A percentile compares a stretch with the other conserved stretches of the same genome.
Conservation (phyloP, 768 basidiomycete genomes). For the Rhizopogon rudus region DNA sequence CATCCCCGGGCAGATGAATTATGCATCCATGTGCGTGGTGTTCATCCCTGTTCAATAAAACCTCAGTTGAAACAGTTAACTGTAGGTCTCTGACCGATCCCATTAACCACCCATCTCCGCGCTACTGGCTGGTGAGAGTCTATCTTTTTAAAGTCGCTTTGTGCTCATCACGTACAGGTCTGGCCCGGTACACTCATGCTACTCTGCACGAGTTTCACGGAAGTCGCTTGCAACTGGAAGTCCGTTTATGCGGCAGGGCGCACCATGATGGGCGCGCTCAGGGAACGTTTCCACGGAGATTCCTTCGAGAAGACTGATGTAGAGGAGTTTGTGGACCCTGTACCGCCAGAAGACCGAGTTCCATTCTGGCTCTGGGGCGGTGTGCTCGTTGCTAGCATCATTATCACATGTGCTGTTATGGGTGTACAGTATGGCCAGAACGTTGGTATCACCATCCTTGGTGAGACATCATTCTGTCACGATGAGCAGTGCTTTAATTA, state of each 20-base stretch:
- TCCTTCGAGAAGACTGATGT: conserved; percentile 10
- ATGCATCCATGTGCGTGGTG: conserved; percentile 11
- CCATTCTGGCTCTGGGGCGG: conserved; percentile 50
- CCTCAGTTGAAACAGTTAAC: not conserved
- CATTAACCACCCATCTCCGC: conserved; percentile 41
- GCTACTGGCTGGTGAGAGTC: conserved; percentile 46
- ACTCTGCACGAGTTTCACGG: conserved; percentile 39
- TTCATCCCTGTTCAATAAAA: not conserved
- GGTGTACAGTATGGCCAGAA: conserved; percentile 51
- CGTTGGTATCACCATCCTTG: conserved; percentile 29
- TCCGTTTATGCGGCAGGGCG: conserved; percentile 11
- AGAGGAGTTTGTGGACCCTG: conserved; percentile 45
- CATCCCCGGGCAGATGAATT: conserved; percentile 21
- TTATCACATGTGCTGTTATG: conserved; percentile 49
- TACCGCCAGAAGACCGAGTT: conserved; percentile 50
- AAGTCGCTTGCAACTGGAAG: conserved; percentile 20
- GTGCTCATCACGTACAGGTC: conserved; percentile 9
- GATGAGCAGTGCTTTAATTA: not conserved
- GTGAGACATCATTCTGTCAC: conserved; percentile 3
- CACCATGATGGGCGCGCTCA: conserved; percentile 1
- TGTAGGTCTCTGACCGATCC: conserved; percentile 39
- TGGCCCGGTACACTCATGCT: conserved; percentile 40
- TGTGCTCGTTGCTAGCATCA: conserved; percentile 42
- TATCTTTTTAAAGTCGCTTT: not conserved
- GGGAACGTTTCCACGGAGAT: conserved; percentile 3